phyloP scores from a whole-genome alignment of 2,329 filamentous ascomycete species.

The Coniochaeta hoffmannii region DNA sequence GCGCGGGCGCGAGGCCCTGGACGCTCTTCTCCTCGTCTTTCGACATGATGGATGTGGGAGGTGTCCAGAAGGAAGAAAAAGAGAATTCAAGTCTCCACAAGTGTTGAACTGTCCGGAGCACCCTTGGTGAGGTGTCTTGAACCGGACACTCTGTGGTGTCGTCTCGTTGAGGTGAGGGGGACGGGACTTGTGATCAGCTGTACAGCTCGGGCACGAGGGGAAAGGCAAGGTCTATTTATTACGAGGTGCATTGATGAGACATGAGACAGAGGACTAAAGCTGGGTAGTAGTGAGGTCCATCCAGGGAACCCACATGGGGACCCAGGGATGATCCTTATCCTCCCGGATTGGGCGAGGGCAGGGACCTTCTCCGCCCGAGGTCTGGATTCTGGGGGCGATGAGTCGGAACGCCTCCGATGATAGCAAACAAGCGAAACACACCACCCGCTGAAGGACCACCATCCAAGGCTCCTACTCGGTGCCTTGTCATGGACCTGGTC shows the following conservation, averaged over 20 bases:
- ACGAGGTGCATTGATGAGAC: not conserved
- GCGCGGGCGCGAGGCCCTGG: not conserved
- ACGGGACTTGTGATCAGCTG: not conserved
- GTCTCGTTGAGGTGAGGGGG: not conserved
- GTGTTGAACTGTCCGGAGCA: not conserved
- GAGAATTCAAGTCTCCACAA: not conserved
- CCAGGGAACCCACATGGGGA: not conserved
- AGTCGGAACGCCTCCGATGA: not conserved
- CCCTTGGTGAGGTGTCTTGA: not conserved
- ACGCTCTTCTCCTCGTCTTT: not conserved
- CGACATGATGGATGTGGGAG: not conserved
- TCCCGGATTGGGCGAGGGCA: not conserved
- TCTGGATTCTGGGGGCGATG: not conserved
- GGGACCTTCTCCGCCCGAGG: not conserved
- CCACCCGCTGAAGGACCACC: too few relatives aligned
- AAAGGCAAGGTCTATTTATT: not conserved
- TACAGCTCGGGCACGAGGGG: not conserved
- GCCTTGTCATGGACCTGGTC: too few relatives aligned
- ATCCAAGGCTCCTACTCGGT: too few relatives aligned
- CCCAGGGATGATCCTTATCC: not conserved
- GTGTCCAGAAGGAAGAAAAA: not conserved
- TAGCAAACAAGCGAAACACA: too few relatives aligned
- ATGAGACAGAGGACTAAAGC: too few relatives aligned
- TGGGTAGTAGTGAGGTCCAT: too few relatives aligned
- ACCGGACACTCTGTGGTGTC: not conserved